Conservation (phyloP, 2,329 filamentous ascomycete species). For the Pestalotiopsis fici region DNA sequence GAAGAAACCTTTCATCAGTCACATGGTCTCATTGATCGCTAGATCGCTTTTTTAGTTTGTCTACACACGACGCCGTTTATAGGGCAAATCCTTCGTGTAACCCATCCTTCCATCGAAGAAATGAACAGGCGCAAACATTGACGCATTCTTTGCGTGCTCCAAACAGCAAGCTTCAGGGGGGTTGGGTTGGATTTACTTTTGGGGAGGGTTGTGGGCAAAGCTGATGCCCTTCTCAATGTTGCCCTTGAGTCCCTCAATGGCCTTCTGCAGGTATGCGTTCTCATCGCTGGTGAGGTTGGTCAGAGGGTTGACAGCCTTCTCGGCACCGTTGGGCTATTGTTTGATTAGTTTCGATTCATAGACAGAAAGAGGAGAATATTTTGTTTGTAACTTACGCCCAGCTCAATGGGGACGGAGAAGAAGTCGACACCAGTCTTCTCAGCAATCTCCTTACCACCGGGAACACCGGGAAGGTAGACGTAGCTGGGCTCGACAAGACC, state of each 20-base stretch:
- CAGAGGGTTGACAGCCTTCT: slow-evolving; percentile 83
- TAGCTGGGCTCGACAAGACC: slow-evolving; percentile 93
- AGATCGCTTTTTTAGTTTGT: slow-evolving; percentile 15
- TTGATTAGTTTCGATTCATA: slow-evolving; percentile 16
- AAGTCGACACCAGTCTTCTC: slow-evolving; percentile 86
- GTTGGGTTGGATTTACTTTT: slow-evolving; percentile 70
- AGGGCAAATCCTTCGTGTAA: slow-evolving; percentile 13
- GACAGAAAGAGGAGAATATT: not conserved
- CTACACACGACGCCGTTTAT: slow-evolving; percentile 23
- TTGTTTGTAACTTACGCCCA: slow-evolving; percentile 70
- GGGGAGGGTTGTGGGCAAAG: slow-evolving; percentile 84
- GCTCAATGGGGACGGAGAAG: slow-evolving; percentile 95
- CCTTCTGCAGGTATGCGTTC: slow-evolving; percentile 80
- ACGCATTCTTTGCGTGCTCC: slow-evolving; percentile 1
- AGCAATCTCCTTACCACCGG: slow-evolving; percentile 81
- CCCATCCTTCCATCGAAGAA: slow-evolving; percentile 16
- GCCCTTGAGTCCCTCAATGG: slow-evolving; percentile 77
- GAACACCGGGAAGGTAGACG: slow-evolving; percentile 89
- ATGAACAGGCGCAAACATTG: slow-evolving; percentile 18
- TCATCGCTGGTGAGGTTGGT: slow-evolving; percentile 79
- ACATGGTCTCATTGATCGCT: slow-evolving; percentile 22
- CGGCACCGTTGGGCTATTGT: slow-evolving; percentile 73
- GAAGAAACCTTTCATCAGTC: slow-evolving; percentile 26
- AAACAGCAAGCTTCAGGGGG: not conserved
- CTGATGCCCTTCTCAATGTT: slow-evolving; percentile 94